Evolutionary conservation across 169 alveolate species (phyloP).

Genomic region (Hepatocystis sp.): DNA sequence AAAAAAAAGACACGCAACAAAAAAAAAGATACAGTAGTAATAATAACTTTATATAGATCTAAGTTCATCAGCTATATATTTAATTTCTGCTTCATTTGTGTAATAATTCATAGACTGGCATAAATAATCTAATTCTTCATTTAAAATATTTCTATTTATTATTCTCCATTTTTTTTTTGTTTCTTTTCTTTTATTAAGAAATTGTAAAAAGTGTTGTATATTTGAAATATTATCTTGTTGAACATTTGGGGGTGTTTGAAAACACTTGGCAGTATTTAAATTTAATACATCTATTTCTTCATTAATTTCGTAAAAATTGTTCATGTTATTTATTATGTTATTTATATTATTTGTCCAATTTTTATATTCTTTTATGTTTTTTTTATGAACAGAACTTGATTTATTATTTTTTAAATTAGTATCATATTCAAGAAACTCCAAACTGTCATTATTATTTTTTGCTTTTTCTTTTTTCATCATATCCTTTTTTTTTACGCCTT

Average conservation of each 20-base stretch:
- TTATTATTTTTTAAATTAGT: too few relatives aligned
- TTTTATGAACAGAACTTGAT: slow-evolving; percentile 1
- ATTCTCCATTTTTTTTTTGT: slow-evolving; percentile 49
- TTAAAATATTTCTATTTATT: slow-evolving; percentile 31
- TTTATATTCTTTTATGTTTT: slow-evolving; percentile 5
- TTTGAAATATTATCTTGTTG: slow-evolving; percentile 7
- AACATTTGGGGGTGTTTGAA: slow-evolving; percentile 25
- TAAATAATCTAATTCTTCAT: slow-evolving; percentile 25
- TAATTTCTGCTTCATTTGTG: slow-evolving; percentile 36
- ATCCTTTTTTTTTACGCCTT: too few relatives aligned
- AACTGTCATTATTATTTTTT: too few relatives aligned
- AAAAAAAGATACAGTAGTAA: too few relatives aligned
- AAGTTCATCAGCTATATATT: slow-evolving; percentile 12
- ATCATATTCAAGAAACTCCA: too few relatives aligned
- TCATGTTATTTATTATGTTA: slow-evolving; percentile 65
- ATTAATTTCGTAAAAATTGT: slow-evolving; percentile 51
- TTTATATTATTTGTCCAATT: slow-evolving; percentile 24
- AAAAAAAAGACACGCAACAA: background rate
- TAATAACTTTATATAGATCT: slow-evolving; percentile 35
- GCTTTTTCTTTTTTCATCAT: too few relatives aligned
- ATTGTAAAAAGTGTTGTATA: slow-evolving; percentile 29
- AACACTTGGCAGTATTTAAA: slow-evolving; percentile 33
- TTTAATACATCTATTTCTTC: slow-evolving; percentile 48
- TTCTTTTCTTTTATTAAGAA: slow-evolving; percentile 44
- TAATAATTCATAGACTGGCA: slow-evolving; percentile 21